Evolutionary conservation across 2,329 filamentous ascomycete genomes (phyloP).

Genomic region (Chaetomium sp.): DNA sequence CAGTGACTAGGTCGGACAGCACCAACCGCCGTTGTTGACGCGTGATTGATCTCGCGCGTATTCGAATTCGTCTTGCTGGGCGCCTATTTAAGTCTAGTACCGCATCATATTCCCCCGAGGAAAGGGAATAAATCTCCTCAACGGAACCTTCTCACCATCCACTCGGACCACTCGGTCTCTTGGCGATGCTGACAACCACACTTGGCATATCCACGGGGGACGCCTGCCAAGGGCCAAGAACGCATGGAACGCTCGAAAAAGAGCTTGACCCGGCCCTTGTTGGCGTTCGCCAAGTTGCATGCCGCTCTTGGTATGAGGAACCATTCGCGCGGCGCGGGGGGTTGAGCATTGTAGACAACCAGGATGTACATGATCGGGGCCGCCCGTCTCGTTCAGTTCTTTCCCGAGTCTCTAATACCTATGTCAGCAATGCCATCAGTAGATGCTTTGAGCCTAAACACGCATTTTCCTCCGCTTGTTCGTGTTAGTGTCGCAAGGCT

Average conservation of each 20-base stretch:
- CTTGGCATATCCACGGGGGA: slow-evolving; percentile 9
- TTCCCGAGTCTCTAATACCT: no score
- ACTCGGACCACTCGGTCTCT: not conserved
- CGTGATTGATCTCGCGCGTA: not conserved
- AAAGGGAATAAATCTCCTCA: no score
- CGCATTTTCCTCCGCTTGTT: no score
- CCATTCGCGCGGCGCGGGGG: not conserved
- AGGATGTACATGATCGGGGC: not conserved
- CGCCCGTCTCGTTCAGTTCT: not conserved
- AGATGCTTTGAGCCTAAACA: no score
- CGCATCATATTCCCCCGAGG: not conserved
- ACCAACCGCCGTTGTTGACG: not conserved
- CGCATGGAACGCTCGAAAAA: not conserved
- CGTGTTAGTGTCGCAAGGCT: no score
- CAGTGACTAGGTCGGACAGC: no score
- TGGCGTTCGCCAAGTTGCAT: not conserved
- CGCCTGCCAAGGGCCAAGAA: slow-evolving; percentile 7
- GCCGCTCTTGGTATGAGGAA: not conserved
- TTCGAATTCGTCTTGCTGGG: not conserved
- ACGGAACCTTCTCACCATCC: not conserved
- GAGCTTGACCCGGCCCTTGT: not conserved
- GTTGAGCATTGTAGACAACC: not conserved
- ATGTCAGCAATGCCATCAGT: no score
- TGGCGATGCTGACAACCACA: slow-evolving; percentile 1
- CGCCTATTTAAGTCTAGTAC: not conserved